Evolutionary conservation across 2,329 filamentous ascomycete species (phyloP).

Genomic region (Scedosporium aurantiacum): DNA sequence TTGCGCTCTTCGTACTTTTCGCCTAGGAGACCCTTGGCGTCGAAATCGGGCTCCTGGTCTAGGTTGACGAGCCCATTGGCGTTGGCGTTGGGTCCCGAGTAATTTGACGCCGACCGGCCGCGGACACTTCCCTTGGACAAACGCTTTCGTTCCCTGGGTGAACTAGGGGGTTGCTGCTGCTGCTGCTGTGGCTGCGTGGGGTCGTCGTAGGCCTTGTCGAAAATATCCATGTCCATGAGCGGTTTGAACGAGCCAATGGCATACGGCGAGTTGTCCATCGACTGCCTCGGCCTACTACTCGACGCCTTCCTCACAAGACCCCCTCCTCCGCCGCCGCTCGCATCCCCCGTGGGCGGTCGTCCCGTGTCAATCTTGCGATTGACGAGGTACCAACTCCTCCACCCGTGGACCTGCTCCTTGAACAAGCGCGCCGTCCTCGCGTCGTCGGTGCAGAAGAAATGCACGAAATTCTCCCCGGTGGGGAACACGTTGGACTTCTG

Average conservation of each 20-base stretch:
- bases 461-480: slow-evolving; percentile 74
- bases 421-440: slow-evolving; percentile 54
- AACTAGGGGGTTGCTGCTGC: not conserved
- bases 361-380: slow-evolving; percentile 49
- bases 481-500: slow-evolving; percentile 78
- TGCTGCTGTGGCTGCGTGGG: slow-evolving; percentile 19
- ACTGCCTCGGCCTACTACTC: slow-evolving; percentile 26
- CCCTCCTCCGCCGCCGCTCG: slow-evolving; percentile 13
- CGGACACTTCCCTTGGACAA: slow-evolving; percentile 7
- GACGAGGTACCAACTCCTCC: slow-evolving; percentile 88
- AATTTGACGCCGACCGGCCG: not conserved
- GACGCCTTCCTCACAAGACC: not conserved
- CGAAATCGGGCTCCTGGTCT: slow-evolving; percentile 32
- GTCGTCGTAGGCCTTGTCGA: slow-evolving; percentile 41
- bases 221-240: slow-evolving; percentile 50
- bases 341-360: slow-evolving; percentile 15
- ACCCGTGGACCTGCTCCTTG: slow-evolving; percentile 60
- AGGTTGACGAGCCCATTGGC: slow-evolving; percentile 1
- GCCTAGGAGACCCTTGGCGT: slow-evolving; percentile 39
- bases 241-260: slow-evolving; percentile 59
- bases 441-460: slow-evolving; percentile 83
- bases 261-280: slow-evolving; percentile 41
- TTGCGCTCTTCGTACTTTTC: slow-evolving; percentile 37
- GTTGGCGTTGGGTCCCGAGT: not conserved
- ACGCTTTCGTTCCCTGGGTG: not conserved